These are phyloP conservation scores for Monosporascus sp. DNA, from an alignment of 2,329 filamentous ascomycete genomes.

Conservation along the genomic window DNA sequence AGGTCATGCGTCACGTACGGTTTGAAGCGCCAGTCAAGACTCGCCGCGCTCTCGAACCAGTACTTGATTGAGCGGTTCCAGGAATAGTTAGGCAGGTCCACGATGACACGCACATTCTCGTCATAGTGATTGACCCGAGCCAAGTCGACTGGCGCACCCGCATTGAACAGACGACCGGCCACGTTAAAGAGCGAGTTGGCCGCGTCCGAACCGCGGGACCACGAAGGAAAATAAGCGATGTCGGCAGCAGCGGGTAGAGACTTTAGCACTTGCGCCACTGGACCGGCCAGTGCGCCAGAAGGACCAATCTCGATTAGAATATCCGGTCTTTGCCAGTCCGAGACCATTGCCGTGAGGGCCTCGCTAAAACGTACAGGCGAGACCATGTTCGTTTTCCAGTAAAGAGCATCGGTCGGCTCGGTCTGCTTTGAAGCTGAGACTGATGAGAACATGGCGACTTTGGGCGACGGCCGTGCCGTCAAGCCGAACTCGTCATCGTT, in stretches of 20 bases:
- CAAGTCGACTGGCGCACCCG: constrained; percentile 5
- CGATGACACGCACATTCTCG: neutral
- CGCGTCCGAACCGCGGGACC: constrained; percentile 4
- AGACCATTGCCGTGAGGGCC: neutral
- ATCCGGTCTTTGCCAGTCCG: neutral
- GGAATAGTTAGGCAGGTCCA: constrained; percentile 13
- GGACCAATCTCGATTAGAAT: constrained; percentile 17
- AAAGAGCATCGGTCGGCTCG: neutral
- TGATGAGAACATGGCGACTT: constrained; percentile 10
- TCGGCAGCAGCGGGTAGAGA: neutral
- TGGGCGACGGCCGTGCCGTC: no score
- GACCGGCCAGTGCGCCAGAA: constrained; percentile 7
- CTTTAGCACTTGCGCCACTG: constrained; percentile 14
- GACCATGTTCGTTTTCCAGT: constrained; percentile 20
- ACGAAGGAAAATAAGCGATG: constrained; percentile 4
- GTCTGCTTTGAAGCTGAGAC: constrained; percentile 1
- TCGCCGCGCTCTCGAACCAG: constrained; percentile 6
- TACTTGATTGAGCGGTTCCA: constrained; percentile 11
- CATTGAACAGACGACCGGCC: constrained; percentile 9
- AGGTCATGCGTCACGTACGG: constrained; percentile 7
- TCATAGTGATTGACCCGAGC: constrained; percentile 5
- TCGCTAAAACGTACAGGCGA: constrained; percentile 10
- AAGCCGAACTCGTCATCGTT: neutral
- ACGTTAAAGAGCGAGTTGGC: constrained; percentile 4
- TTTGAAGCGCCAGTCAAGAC: constrained; percentile 5